Conservation (phyloP, 805 yeast genomes). For the Ogataea corticis region DNA sequence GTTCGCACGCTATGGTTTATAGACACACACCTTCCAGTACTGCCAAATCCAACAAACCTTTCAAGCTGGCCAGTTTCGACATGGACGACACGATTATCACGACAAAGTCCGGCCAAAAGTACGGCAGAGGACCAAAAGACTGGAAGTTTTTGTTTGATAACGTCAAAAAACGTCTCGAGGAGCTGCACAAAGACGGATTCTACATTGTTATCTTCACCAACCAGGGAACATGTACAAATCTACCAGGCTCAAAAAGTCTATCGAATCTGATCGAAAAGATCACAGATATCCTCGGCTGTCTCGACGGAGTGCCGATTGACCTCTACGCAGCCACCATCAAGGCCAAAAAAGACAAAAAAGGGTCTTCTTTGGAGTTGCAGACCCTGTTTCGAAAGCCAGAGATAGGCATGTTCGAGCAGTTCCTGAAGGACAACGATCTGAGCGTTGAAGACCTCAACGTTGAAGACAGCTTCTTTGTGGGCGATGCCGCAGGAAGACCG, state of each 20-base stretch:
- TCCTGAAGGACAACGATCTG: conserved; percentile 41
- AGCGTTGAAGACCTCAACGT: conserved; percentile 38
- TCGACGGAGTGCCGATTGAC: conserved; percentile 33
- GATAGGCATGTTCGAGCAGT: conserved; percentile 71
- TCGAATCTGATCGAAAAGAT: conserved; percentile 44
- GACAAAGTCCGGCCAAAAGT: conserved; percentile 63
- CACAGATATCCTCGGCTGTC: conserved; percentile 34
- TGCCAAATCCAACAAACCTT: conserved; percentile 1
- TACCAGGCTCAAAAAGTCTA: conserved; percentile 35
- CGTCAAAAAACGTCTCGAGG: conserved; percentile 28
- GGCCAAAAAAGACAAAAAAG: conserved; percentile 34
- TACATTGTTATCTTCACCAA: conserved; percentile 74
- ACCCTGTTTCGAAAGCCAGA: conserved; percentile 66
- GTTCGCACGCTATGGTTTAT: conserved; percentile 20
- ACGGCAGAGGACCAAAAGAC: conserved; percentile 60
- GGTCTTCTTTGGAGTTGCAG: conserved; percentile 37
- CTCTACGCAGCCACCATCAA: conserved; percentile 67
- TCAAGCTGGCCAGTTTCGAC: conserved; percentile 73
- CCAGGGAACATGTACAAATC: conserved; percentile 69
- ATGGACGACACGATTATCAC: conserved; percentile 76
- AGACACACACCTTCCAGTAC: background rate
- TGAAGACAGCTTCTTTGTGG: conserved; percentile 65
- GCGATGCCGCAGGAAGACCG: conserved; percentile 92
- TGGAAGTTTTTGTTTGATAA: conserved; percentile 61
- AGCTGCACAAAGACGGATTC: conserved; percentile 20